phyloP scores from a whole-genome alignment of 495 filamentous ascomycete genomes.

The Lasiosphaeriaceae sp. region DNA sequence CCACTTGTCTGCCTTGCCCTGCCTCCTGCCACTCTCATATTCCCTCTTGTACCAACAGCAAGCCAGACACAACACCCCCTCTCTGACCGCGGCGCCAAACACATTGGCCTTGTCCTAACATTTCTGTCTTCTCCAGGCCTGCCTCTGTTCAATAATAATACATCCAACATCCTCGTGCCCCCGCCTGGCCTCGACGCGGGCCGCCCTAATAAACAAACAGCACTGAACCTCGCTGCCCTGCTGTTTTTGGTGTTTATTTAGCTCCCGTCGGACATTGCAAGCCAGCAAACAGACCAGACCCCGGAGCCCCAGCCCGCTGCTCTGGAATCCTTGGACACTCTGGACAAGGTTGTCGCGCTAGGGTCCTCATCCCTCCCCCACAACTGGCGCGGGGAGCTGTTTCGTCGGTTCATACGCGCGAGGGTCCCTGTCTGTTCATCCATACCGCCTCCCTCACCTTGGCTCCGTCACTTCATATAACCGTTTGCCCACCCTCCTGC shows the following conservation, averaged over 20 bases:
- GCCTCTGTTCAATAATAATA: too few relatives aligned
- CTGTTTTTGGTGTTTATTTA: conserved; percentile 8
- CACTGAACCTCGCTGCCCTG: not conserved
- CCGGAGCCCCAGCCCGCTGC: conserved; percentile 22
- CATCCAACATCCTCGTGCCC: not conserved
- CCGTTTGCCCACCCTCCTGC: conserved; percentile 31
- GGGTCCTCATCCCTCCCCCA: conserved; percentile 16
- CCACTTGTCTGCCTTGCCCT: not conserved
- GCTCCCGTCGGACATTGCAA: conserved; percentile 8
- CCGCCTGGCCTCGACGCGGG: conserved; percentile 20
- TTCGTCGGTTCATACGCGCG: conserved; percentile 8
- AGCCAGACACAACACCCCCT: not conserved
- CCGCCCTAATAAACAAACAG: conserved; percentile 19
- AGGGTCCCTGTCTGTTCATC: conserved; percentile 11
- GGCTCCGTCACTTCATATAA: conserved; percentile 35
- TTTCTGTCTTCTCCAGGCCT: too few relatives aligned
- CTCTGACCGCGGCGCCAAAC: not conserved
- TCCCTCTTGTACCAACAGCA: conserved; percentile 3
- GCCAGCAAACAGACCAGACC: conserved; percentile 11
- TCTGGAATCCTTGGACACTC: conserved; percentile 24
- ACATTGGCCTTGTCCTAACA: too few relatives aligned
- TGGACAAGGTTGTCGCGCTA: conserved; percentile 19
- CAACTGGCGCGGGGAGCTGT: conserved; percentile 17
- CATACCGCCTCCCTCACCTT: conserved; percentile 22
- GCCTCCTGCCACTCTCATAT: not conserved